phyloP scores from a whole-genome alignment of 495 filamentous ascomycete species.

The Xylaria curta region DNA sequence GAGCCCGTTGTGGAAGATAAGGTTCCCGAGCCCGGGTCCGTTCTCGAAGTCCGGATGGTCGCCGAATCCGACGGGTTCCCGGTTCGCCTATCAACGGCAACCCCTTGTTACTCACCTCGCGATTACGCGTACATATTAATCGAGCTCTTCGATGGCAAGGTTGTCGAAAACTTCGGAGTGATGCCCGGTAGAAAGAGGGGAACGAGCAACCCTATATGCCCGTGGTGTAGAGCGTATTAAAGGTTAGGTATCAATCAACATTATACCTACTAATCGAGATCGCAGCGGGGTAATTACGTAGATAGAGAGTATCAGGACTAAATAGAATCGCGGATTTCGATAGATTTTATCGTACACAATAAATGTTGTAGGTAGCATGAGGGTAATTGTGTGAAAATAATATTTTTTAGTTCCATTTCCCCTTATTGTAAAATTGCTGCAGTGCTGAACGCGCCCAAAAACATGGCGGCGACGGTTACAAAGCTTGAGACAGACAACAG shows the following conservation, averaged over 20 bases:
- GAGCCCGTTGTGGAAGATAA: conserved; percentile 17
- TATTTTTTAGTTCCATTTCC: neutral
- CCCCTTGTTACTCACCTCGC: neutral
- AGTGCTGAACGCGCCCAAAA: conserved; percentile 49
- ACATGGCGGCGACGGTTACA: conserved; percentile 56
- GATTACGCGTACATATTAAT: neutral
- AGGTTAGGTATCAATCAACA: neutral
- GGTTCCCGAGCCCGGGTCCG: conserved; percentile 3
- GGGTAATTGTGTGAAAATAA: neutral
- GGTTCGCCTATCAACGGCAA: neutral
- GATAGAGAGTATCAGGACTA: too few species aligned
- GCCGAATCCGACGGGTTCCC: conserved; percentile 6
- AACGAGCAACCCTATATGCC: neutral
- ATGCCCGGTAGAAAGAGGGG: neutral
- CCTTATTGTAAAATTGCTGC: conserved; percentile 2
- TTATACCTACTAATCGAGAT: neutral
- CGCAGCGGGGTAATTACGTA: neutral
- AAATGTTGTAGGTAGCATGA: neutral
- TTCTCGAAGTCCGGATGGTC: conserved; percentile 8
- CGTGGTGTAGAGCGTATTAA: neutral
- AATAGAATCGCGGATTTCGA: neutral
- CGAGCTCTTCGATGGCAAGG: neutral
- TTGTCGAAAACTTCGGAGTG: neutral
- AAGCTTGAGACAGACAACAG: conserved; percentile 58
- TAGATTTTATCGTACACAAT: too few species aligned